Evolutionary conservation across 2,329 filamentous ascomycete species (phyloP), one percentile per base, ranked within the genome.

Genomic region (Diplocarpon mali): DNA sequence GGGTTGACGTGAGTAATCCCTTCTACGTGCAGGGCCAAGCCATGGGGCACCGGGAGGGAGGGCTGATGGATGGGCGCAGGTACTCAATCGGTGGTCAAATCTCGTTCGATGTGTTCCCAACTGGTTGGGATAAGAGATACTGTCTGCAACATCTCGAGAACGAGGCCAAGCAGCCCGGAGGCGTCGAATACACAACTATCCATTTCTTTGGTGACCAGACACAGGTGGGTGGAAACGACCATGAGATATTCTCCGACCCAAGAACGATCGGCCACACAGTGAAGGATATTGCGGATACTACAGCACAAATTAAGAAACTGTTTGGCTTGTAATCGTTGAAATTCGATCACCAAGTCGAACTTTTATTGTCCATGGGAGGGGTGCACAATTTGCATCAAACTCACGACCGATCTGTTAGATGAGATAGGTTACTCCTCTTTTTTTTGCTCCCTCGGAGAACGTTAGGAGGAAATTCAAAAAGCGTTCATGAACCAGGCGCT

Each of bases 131-230:
- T 70, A 98, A 96, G 80, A 95, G 86, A 9, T 98, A 95, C 75
- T 95, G 89, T 7, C 20, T 24, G 20, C 20, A 24, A 24, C 20
- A 95, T 67, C 71, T 96, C 50, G 86, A 92, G 69, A 75, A 75
- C 52, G 89, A 95, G 65, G 80, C 83, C 52, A 69, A 74, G 68
- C 72, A 75, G 63, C 71, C 75, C 34, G 80, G 77, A 59, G 81
- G 83, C 51, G 70, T 93, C 52, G 69, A 80, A 17, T 96, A 90
- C 72, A 85, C 78, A 56, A 90, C 77, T 36, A 83, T 96, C 57
- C 92, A 96, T 72, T 96, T 96, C 76, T 98, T 96, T 60, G 92
- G 92, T 54, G 92, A 98, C 74, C 98, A 96, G 80, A 85, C 85
- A 20, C 80, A 78, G 62, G 67, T 81, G 64, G 90, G 92, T 52